These are phyloP conservation scores for Pezicula rhizophila DNA, from an alignment of 2,329 filamentous ascomycete genomes.

Conservation along the genomic window DNA sequence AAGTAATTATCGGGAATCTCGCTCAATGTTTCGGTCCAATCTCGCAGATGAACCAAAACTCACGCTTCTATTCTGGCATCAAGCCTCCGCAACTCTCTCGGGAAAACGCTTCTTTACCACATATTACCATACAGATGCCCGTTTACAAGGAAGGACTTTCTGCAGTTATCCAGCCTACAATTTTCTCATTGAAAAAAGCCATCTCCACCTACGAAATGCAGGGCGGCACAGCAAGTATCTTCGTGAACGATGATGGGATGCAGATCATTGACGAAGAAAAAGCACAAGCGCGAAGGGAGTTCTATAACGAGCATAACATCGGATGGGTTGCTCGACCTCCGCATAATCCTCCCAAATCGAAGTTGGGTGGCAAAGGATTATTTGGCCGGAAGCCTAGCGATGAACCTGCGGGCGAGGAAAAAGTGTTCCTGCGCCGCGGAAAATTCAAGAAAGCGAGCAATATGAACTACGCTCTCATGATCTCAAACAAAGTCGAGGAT, in stretches of 20 bases:
- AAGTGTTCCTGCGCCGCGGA: constrained; percentile 46
- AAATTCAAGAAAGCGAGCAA: constrained; percentile 69
- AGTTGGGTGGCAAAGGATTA: too few relatives aligned
- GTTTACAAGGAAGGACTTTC: constrained; percentile 43
- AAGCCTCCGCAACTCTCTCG: constrained; percentile 34
- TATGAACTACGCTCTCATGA: constrained; percentile 56
- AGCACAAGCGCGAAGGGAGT: constrained; percentile 42
- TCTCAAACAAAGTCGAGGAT: constrained; percentile 29
- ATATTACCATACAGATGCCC: constrained; percentile 43
- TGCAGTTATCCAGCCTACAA: constrained; percentile 48
- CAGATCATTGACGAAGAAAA: constrained; percentile 49
- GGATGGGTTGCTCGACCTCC: constrained; percentile 48
- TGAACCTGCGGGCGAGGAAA: not conserved
- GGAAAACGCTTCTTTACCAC: constrained; percentile 34
- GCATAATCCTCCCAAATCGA: constrained; percentile 27
- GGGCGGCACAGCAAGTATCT: constrained; percentile 63
- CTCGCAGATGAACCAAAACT: constrained; percentile 37
- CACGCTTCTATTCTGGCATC: constrained; percentile 29
- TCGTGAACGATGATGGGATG: constrained; percentile 65
- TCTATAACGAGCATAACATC: constrained; percentile 52
- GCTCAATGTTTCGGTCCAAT: constrained; percentile 47
- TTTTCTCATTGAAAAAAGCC: constrained; percentile 48
- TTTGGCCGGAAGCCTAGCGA: too few relatives aligned
- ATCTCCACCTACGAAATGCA: constrained; percentile 53
- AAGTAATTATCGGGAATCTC: constrained; percentile 42